phyloP scores from a whole-genome alignment of 441 rosid genomes.

The Lepidium campestre region DNA sequence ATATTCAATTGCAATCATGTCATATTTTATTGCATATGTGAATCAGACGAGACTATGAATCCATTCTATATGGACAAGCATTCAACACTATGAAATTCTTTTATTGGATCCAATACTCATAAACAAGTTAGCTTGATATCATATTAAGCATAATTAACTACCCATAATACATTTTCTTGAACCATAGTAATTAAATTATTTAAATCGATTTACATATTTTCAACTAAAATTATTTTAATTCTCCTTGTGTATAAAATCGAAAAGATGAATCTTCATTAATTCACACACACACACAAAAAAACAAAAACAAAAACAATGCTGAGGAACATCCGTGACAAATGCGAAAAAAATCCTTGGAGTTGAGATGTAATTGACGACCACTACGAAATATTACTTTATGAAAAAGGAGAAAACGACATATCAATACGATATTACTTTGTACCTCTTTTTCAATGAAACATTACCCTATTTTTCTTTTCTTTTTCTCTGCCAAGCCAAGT shows the following conservation, averaged over 20 bases:
- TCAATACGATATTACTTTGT: conserved; percentile 9
- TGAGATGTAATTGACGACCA: background rate
- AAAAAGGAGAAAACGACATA: background rate
- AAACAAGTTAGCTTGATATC: background rate
- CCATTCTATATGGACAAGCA: too few species aligned
- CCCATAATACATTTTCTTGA: background rate
- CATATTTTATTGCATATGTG: too few species aligned
- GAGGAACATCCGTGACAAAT: conserved; percentile 6
- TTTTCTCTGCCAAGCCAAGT: conserved; percentile 14
- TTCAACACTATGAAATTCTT: too few species aligned
- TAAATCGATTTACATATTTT: too few species aligned
- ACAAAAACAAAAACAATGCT: too few species aligned
- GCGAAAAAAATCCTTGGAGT: background rate
- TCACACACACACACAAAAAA: background rate
- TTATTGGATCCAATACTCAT: too few species aligned
- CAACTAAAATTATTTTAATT: too few species aligned
- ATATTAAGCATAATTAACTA: background rate
- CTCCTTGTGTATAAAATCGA: too few species aligned
- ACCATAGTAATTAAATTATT: too few species aligned
- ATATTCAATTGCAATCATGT: too few species aligned
- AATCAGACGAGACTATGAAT: too few species aligned
- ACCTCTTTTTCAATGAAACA: conserved; percentile 19
- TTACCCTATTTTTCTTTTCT: background rate
- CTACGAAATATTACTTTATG: background rate
- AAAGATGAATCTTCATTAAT: too few species aligned